Conservation (phyloP, 352 stramenopile species). For the Globisporangium spiculum region DNA sequence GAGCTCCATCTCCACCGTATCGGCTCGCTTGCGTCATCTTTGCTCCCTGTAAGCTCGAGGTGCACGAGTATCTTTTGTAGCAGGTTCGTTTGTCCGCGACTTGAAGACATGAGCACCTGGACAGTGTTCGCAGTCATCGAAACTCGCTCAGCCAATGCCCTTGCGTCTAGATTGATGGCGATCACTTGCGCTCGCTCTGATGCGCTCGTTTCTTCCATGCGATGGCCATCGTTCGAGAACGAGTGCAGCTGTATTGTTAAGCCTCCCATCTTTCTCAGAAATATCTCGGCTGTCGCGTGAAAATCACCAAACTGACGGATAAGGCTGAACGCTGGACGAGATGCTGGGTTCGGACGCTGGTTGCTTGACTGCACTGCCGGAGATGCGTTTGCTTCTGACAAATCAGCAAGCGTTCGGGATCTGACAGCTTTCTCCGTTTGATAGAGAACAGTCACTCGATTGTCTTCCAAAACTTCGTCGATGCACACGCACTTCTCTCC, state of each 20-base stretch:
- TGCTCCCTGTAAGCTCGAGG: conserved; percentile 6
- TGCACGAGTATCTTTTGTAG: conserved; percentile 20
- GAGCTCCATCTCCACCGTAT: conserved; percentile 4
- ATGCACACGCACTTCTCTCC: not conserved
- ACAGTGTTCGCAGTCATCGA: conserved; percentile 25
- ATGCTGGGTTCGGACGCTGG: not conserved
- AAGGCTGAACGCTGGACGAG: conserved; percentile 4
- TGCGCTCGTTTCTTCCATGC: not conserved
- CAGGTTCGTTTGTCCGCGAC: conserved; percentile 17
- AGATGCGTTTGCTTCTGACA: not conserved
- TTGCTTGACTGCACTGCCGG: not conserved
- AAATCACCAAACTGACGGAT: conserved; percentile 4
- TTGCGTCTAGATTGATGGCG: not conserved
- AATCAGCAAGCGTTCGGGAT: not conserved
- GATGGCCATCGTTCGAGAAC: not conserved
- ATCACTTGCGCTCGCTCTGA: not conserved
- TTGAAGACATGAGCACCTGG: conserved; percentile 21
- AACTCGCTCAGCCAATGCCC: not conserved
- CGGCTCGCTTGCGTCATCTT: not conserved
- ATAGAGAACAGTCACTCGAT: not conserved
- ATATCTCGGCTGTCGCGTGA: not conserved
- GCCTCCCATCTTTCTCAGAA: not conserved
- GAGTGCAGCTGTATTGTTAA: conserved; percentile 1
- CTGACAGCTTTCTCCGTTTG: not conserved
- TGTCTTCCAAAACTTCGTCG: not conserved